Evolutionary conservation across 1,139 yeast species (phyloP).

Genomic region (Saccharomyces uvarum): DNA sequence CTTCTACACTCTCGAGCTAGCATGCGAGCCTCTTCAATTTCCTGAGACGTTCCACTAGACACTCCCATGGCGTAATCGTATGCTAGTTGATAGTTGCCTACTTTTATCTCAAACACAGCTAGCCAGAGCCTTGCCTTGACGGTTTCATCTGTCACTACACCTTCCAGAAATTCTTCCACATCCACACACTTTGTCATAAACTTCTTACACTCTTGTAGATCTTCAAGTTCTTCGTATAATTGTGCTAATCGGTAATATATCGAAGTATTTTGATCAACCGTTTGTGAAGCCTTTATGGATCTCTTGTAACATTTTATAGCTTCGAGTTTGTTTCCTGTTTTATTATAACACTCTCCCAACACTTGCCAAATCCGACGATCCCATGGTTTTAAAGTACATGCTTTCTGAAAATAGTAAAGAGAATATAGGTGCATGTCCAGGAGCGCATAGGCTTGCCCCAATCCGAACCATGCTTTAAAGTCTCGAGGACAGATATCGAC

Average conservation of each 20-base stretch:
- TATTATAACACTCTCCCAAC: conserved; percentile 81
- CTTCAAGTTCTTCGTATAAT: conserved; percentile 53
- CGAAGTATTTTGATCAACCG: conserved; percentile 39
- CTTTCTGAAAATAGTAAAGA: conserved; percentile 83
- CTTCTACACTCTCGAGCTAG: conserved; percentile 65
- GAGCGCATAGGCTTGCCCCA: conserved; percentile 97
- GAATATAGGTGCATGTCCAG: conserved; percentile 93
- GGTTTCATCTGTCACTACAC: conserved; percentile 61
- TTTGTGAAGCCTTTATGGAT: conserved; percentile 38
- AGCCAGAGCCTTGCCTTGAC: conserved; percentile 83
- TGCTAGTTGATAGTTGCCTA: conserved; percentile 58
- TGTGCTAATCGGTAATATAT: conserved; percentile 63
- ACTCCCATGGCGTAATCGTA: conserved; percentile 67
- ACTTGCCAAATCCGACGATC: conserved; percentile 98
- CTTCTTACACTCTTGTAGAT: conserved; percentile 46
- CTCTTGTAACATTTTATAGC: conserved; percentile 42
- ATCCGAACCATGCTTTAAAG: conserved; percentile 96
- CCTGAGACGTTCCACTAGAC: conserved; percentile 72
- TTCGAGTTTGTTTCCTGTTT: conserved; percentile 52
- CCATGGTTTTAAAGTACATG: conserved; percentile 78
- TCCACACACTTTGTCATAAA: conserved; percentile 70
- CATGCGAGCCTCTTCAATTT: conserved; percentile 80
- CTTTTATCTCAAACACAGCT: conserved; percentile 58
- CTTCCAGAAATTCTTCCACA: conserved; percentile 54
- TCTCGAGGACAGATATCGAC: conserved; percentile 81